Conservation (phyloP, 2,329 filamentous ascomycete genomes). For the Dactylonectria estremocensis region DNA sequence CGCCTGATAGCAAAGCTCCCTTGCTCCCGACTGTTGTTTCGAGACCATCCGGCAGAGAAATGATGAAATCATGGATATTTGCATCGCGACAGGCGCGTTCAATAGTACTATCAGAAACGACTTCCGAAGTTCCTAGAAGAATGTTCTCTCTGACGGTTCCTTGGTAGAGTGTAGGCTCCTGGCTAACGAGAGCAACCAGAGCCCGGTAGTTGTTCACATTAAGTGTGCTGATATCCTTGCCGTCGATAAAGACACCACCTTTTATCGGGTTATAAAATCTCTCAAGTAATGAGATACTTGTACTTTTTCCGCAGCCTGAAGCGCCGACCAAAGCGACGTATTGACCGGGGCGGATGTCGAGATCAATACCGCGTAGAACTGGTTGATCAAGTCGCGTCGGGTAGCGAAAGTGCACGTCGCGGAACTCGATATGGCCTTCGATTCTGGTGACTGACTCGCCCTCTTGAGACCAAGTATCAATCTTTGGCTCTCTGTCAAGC, state of each 20-base stretch:
- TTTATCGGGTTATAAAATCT: conserved; percentile 64
- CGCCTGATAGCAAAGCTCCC: conserved; percentile 15
- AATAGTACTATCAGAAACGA: conserved; percentile 54
- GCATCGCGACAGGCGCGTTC: conserved; percentile 38
- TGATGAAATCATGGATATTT: conserved; percentile 18
- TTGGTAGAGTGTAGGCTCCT: conserved; percentile 52
- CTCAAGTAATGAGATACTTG: conserved; percentile 67
- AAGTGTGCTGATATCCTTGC: conserved; percentile 36
- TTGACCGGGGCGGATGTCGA: conserved; percentile 61
- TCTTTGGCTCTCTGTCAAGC: conserved; percentile 82
- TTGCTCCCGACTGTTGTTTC: conserved; percentile 8
- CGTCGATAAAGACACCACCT: conserved; percentile 17
- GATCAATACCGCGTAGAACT: conserved; percentile 73
- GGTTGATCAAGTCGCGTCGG: conserved; percentile 76
- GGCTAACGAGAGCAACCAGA: conserved; percentile 47
- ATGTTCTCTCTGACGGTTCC: conserved; percentile 68
- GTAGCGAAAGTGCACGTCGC: conserved; percentile 76
- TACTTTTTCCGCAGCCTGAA: conserved; percentile 66
- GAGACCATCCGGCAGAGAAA: conserved; percentile 2
- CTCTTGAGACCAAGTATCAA: conserved; percentile 81
- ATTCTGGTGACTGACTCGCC: conserved; percentile 74
- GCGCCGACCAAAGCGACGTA: conserved; percentile 63
- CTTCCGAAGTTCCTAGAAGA: conserved; percentile 55
- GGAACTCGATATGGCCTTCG: conserved; percentile 76
- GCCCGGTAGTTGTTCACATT: conserved; percentile 45